Percentiles rank a stretch among this genome's conserved stretches.
Evolutionary conservation across 208 protist species (phyloP).

Genomic region (Leishmania guyanensis): DNA sequence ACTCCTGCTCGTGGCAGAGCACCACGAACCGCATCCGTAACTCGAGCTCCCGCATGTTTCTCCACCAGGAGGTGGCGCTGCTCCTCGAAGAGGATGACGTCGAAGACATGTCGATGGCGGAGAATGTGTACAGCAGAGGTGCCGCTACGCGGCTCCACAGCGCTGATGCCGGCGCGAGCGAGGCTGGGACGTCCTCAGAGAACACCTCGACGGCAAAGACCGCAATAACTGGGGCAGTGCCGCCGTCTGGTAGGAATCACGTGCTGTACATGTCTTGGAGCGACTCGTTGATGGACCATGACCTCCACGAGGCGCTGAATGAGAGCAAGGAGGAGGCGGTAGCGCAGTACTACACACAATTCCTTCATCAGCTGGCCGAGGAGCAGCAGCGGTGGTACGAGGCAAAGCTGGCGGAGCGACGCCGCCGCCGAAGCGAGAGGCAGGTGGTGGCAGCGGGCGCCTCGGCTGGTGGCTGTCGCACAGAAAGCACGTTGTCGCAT

Average conservation of each 20-base stretch:
- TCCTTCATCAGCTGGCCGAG: slow-evolving; percentile 33
- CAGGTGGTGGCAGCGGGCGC: neutral
- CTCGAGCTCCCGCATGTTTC: slow-evolving; percentile 57
- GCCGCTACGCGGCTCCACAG: neutral
- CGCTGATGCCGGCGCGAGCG: neutral
- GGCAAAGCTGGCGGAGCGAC: slow-evolving; percentile 30
- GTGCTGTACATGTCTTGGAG: slow-evolving; percentile 35
- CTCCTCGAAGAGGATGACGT: slow-evolving; percentile 40
- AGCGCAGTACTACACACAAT: slow-evolving; percentile 36
- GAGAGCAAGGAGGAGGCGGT: slow-evolving; percentile 56
- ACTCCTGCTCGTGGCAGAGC: slow-evolving; percentile 79
- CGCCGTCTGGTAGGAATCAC: slow-evolving; percentile 12
- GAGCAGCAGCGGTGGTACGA: slow-evolving; percentile 49
- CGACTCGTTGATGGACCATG: slow-evolving; percentile 36
- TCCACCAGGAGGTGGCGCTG: slow-evolving; percentile 81
- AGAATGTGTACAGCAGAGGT: neutral
- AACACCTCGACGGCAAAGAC: neutral
- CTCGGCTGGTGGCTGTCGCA: neutral
- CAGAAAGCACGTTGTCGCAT: neutral
- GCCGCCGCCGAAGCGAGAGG: neutral
- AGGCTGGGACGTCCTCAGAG: neutral
- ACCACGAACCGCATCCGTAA: slow-evolving; percentile 76
- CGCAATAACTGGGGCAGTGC: neutral
- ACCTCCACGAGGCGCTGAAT: slow-evolving; percentile 35
- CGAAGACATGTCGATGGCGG: slow-evolving; percentile 4